phyloP scores from a whole-genome alignment of 345 rosid species.

The Aurinia saxatilis region DNA sequence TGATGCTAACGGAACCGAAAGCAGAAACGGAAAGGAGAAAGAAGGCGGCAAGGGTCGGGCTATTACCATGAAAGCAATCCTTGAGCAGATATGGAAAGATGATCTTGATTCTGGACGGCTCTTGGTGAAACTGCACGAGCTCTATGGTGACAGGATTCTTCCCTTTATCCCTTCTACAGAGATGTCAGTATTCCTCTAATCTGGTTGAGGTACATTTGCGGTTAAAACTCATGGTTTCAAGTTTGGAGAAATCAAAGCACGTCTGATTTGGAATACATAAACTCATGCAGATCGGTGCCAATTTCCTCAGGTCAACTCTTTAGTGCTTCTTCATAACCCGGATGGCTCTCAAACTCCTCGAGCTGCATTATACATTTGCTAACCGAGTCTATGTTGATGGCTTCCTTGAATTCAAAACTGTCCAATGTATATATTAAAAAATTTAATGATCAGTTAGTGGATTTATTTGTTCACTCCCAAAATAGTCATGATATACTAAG shows the following conservation, averaged over 20 bases:
- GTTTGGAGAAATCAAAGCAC: conserved; percentile 8
- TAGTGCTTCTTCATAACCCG: conserved; percentile 37
- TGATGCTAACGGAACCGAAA: conserved; percentile 20
- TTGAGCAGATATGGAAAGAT: conserved; percentile 69
- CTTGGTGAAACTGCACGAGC: conserved; percentile 52
- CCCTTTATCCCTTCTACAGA: conserved; percentile 78
- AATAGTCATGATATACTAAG: too few relatives aligned
- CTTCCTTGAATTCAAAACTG: not conserved
- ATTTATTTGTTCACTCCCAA: not conserved
- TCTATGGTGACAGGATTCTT: conserved; percentile 64
- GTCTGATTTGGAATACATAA: conserved; percentile 42
- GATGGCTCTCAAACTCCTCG: conserved; percentile 35
- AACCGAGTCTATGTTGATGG: not conserved
- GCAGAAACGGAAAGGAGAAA: conserved; percentile 23
- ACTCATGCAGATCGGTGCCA: conserved; percentile 40
- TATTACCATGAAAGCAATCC: conserved; percentile 43
- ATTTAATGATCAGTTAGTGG: not conserved
- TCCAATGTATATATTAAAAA: not conserved
- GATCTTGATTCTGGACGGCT: conserved; percentile 63
- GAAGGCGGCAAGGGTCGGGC: conserved; percentile 19
- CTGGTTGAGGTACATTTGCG: conserved; percentile 5
- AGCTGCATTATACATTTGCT: not conserved
- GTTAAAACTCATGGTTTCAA: not conserved
- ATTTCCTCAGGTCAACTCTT: conserved; percentile 28
- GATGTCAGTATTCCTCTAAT: conserved; percentile 61